These are phyloP conservation scores for Epithemia pelagica DNA, from an alignment of 108 stramenopile genomes.

Conservation along the genomic window DNA sequence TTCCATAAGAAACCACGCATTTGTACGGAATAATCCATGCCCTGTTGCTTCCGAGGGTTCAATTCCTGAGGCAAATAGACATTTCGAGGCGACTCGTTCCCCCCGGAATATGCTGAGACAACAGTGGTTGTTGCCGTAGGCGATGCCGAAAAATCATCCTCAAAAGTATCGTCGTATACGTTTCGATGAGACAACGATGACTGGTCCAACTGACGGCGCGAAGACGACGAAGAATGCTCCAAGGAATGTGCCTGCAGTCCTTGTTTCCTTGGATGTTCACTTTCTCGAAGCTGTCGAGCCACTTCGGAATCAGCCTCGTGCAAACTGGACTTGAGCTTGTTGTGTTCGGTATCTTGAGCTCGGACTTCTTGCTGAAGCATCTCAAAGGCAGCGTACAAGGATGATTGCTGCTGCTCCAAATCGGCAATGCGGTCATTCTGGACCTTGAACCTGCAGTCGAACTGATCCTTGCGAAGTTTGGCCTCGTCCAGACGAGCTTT, in stretches of 20 bases:
- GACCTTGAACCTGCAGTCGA: constrained; percentile 43
- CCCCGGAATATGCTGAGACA: no score
- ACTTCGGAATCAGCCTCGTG: constrained; percentile 36
- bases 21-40: not conserved
- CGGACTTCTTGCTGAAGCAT: constrained; percentile 44
- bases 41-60: not conserved
- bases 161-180: no score
- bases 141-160: no score
- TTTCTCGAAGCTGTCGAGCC: constrained; percentile 25
- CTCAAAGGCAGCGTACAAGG: constrained; percentile 60
- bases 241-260: not conserved
- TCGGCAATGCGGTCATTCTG: constrained; percentile 57
- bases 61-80: no score
- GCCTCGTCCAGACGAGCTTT: constrained; percentile 32
- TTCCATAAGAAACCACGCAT: constrained; percentile 5
- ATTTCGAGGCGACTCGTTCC: no score
- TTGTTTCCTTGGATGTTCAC: constrained; percentile 8
- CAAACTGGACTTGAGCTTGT: constrained; percentile 17
- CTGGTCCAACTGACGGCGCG: not conserved
- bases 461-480: constrained; percentile 49
- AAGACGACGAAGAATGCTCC: not conserved
- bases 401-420: constrained; percentile 61
- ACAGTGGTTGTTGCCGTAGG: no score
- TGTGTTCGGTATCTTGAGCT: constrained; percentile 14
- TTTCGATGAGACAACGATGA: no score